Conservation (phyloP, 352 stramenopile species). For the Thalassiosira exigua region DNA sequence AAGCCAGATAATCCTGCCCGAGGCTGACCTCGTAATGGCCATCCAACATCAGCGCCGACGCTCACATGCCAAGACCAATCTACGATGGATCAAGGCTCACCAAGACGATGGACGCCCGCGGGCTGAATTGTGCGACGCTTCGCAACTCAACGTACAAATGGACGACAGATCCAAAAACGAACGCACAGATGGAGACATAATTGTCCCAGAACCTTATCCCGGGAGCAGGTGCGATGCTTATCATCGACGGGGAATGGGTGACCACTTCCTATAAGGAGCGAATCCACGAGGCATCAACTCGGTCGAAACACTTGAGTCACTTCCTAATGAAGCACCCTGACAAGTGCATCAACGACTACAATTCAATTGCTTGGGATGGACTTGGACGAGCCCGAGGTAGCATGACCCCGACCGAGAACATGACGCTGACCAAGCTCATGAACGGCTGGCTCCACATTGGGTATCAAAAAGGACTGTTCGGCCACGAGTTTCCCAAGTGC, state of each 20-base stretch:
- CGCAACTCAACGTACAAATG: background rate
- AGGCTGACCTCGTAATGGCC: constrained; percentile 24
- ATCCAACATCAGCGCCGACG: background rate
- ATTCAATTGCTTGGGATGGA: background rate
- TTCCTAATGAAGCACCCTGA: constrained; percentile 10
- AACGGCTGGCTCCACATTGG: no score
- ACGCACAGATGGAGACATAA: background rate
- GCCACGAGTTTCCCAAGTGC: background rate
- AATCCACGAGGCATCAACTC: constrained; percentile 8
- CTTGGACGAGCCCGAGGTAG: background rate
- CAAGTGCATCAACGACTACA: constrained; percentile 9
- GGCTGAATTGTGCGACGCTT: background rate
- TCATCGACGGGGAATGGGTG: constrained; percentile 7
- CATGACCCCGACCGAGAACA: no score
- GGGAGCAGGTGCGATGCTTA: constrained; percentile 22
- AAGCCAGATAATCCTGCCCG: constrained; percentile 4
- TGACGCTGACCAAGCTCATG: background rate
- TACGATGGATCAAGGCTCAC: constrained; percentile 5
- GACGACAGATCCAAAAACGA: background rate
- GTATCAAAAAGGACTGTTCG: background rate
- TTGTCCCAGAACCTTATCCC: background rate
- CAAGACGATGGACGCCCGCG: background rate
- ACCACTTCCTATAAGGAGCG: background rate
- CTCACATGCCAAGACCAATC: background rate
- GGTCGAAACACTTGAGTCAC: background rate